Evolutionary conservation across 2,329 filamentous ascomycete species (phyloP).

Genomic region (Venturia carpophila): DNA sequence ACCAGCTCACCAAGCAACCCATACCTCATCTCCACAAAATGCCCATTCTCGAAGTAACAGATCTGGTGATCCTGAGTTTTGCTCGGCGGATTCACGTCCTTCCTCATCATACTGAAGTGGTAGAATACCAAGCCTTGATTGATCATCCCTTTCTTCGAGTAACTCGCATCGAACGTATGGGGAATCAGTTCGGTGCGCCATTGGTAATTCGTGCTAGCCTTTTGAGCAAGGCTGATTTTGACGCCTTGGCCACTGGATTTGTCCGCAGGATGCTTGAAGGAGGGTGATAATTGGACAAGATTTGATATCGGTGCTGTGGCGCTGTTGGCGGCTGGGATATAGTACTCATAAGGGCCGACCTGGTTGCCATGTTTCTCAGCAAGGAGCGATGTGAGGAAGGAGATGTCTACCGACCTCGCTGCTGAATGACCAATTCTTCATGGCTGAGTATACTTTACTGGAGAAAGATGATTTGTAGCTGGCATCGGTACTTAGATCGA

Average conservation of each 20-base stretch:
- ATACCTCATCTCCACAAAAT: slow-evolving; percentile 68
- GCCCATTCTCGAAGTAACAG: slow-evolving; percentile 53
- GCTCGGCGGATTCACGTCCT: slow-evolving; percentile 52
- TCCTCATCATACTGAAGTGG: slow-evolving; percentile 61
- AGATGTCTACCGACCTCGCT: slow-evolving; percentile 44
- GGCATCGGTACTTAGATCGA: slow-evolving; percentile 40
- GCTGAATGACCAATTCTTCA: slow-evolving; percentile 58
- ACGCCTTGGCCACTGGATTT: slow-evolving; percentile 54
- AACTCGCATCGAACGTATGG: slow-evolving; percentile 24
- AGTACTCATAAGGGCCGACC: slow-evolving; percentile 59
- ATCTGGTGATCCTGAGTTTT: slow-evolving; percentile 60
- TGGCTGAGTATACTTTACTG: slow-evolving; percentile 37
- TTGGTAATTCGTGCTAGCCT: slow-evolving; percentile 61
- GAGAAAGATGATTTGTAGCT: slow-evolving; percentile 23
- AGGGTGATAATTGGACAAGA: slow-evolving; percentile 55
- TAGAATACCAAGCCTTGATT: slow-evolving; percentile 61
- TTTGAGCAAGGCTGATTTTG: slow-evolving; percentile 58
- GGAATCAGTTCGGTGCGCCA: slow-evolving; percentile 67
- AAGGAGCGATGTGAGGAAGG: too few species aligned
- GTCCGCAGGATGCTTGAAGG: slow-evolving; percentile 60
- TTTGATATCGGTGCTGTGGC: slow-evolving; percentile 41
- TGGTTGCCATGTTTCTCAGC: neutral
- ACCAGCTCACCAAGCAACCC: slow-evolving; percentile 44
- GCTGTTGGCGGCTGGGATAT: slow-evolving; percentile 54
- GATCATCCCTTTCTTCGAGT: slow-evolving; percentile 46